phyloP scores from a whole-genome alignment of 2,329 filamentous ascomycete species.

The Ascochyta koolunga region DNA sequence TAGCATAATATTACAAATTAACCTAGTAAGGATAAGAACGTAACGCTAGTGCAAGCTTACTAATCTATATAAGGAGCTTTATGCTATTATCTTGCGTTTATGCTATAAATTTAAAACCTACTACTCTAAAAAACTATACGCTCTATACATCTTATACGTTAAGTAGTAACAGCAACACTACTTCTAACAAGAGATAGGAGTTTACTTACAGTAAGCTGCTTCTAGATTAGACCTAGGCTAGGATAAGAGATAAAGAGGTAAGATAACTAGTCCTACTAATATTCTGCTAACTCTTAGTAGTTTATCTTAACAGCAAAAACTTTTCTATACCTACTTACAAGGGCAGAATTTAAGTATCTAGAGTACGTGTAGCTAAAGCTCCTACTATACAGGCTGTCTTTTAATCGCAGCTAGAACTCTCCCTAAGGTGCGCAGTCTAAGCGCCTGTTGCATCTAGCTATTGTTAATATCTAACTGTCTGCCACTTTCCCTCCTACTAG shows the following conservation, averaged over 20 bases:
- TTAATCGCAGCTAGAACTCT: too few species aligned
- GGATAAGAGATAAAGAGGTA: slow-evolving; percentile 14
- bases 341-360: not conserved
- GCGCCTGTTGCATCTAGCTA: not conserved
- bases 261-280: slow-evolving; percentile 1
- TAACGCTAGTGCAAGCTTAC: not conserved
- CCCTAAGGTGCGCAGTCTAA: too few species aligned
- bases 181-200: slow-evolving; percentile 3
- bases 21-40: too few species aligned
- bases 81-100: not conserved
- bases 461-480: too few species aligned
- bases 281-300: slow-evolving; percentile 12
- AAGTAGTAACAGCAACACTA: not conserved
- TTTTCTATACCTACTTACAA: slow-evolving; percentile 5
- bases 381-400: slow-evolving; percentile 10
- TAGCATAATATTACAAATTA: too few species aligned
- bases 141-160: not conserved
- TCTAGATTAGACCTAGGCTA: slow-evolving; percentile 2
- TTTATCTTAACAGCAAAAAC: slow-evolving; percentile 10
- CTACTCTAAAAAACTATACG: not conserved
- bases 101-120: not conserved
- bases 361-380: not conserved
- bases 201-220: slow-evolving; percentile 1
- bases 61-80: not conserved
- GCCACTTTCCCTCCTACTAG: too few species aligned